phyloP scores from a whole-genome alignment of 257 asterid species.

The Ajuga chamaepitys region DNA sequence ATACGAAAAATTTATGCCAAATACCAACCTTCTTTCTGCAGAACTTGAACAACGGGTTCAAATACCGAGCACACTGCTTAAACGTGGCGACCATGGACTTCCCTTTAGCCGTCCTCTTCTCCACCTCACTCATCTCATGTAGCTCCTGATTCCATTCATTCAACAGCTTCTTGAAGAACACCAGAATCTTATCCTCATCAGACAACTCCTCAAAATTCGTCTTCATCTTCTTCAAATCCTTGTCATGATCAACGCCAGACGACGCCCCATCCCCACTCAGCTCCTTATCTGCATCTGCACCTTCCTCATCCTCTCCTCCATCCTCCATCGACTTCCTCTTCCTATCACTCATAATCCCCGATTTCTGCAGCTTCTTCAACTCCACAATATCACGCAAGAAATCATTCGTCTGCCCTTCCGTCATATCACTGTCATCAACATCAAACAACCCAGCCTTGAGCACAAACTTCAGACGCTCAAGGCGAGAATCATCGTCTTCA shows the following conservation, averaged over 20 bases:
- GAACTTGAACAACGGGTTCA: slow-evolving; percentile 83
- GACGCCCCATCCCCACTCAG: slow-evolving; percentile 70
- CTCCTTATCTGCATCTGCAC: slow-evolving; percentile 77
- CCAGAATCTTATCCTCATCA: slow-evolving; percentile 93
- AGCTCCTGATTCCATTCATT: slow-evolving; percentile 95
- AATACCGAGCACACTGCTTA: slow-evolving; percentile 92
- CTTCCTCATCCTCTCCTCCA: slow-evolving; percentile 71
- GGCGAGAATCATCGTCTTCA: slow-evolving; percentile 79
- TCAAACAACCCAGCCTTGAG: slow-evolving; percentile 82
- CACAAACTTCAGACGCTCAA: slow-evolving; percentile 67
- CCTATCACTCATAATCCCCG: slow-evolving; percentile 72
- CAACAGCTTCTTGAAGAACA: slow-evolving; percentile 83
- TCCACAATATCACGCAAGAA: slow-evolving; percentile 84
- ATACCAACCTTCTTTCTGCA: slow-evolving; percentile 92
- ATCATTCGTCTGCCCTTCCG: slow-evolving; percentile 96
- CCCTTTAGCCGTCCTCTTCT: slow-evolving; percentile 96
- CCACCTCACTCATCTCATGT: slow-evolving; percentile 71
- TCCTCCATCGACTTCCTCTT: slow-evolving; percentile 67
- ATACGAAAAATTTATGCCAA: too few relatives aligned
- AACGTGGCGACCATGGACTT: slow-evolving; percentile 90
- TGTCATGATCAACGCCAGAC: slow-evolving; percentile 65
- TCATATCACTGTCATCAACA: slow-evolving; percentile 87
- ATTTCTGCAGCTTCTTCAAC: slow-evolving; percentile 84
- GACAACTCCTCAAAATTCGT: slow-evolving; percentile 69
- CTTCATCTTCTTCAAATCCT: slow-evolving; percentile 84